These are phyloP conservation scores for Priceomyces medius DNA, from an alignment of 805 yeast species.

Conservation along the genomic window DNA sequence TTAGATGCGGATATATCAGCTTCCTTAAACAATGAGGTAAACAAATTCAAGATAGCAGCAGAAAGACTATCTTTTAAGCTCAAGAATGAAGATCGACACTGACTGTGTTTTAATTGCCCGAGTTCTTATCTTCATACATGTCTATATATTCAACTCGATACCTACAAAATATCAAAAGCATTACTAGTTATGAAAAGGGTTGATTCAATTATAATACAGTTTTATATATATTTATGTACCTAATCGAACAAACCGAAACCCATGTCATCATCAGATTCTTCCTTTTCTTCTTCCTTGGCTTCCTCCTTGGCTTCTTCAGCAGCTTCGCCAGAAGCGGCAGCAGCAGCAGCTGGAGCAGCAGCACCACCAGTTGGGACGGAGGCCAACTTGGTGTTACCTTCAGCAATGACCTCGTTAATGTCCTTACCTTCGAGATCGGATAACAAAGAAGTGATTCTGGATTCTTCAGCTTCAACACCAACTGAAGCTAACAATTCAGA, in stretches of 20 bases:
- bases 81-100: background rate
- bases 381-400: conserved; percentile 94
- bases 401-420: conserved; percentile 84
- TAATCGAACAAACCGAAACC: conserved; percentile 99
- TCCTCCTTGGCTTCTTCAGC: conserved; percentile 72
- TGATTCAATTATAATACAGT: conserved; percentile 6
- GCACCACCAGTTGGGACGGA: conserved; percentile 98
- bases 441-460: conserved; percentile 77
- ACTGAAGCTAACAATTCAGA: conserved; percentile 41
- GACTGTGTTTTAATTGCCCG: too few species aligned
- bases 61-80: conserved; percentile 13
- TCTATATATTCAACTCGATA: too few species aligned
- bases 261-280: conserved; percentile 75
- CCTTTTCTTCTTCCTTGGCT: conserved; percentile 56
- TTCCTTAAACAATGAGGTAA: conserved; percentile 18
- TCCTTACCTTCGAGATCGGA: conserved; percentile 91
- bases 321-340: conserved; percentile 69
- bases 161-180: too few species aligned
- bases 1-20: background rate
- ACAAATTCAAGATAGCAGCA: conserved; percentile 19
- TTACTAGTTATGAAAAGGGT: background rate
- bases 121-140: too few species aligned
- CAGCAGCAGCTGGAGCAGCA: conserved; percentile 75
- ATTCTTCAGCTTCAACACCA: conserved; percentile 92
- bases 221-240: conserved; percentile 7